These are phyloP conservation scores for Trametes polyzona DNA, from an alignment of 1,284 basidiomycete species.

Conservation along the genomic window DNA sequence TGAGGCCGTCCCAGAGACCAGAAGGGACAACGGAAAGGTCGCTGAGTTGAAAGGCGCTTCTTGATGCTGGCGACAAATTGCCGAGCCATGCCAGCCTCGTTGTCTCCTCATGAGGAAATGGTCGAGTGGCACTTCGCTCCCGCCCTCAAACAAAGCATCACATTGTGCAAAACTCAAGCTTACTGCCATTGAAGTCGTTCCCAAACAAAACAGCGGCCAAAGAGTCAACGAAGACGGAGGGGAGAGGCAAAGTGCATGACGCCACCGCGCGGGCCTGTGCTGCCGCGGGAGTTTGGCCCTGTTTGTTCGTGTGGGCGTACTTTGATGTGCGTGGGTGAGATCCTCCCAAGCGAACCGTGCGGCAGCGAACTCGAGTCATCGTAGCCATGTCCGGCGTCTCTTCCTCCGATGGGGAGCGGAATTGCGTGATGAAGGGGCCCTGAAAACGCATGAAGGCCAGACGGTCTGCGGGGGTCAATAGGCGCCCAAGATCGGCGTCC, in stretches of 20 bases:
- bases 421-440: neutral
- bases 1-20: neutral
- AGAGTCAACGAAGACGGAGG: neutral
- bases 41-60: constrained; percentile 1
- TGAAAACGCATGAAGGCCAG: too few species aligned
- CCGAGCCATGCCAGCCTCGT: constrained; percentile 1
- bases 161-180: too few species aligned
- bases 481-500: too few species aligned
- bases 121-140: neutral
- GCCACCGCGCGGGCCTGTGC: neutral
- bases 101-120: neutral
- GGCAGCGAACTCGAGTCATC: neutral
- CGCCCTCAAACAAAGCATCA: neutral
- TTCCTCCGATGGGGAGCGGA: neutral
- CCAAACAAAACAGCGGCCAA: neutral
- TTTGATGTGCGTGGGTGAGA: neutral
- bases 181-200: too few species aligned
- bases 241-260: neutral
- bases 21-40: neutral
- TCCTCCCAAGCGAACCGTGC: neutral
- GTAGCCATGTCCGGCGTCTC: neutral
- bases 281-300: constrained; percentile 1
- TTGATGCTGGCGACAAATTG: neutral
- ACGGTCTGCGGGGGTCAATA: too few species aligned
- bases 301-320: constrained; percentile 17